phyloP scores from a whole-genome alignment of 2,329 filamentous ascomycete species.

The Didymella exigua region DNA sequence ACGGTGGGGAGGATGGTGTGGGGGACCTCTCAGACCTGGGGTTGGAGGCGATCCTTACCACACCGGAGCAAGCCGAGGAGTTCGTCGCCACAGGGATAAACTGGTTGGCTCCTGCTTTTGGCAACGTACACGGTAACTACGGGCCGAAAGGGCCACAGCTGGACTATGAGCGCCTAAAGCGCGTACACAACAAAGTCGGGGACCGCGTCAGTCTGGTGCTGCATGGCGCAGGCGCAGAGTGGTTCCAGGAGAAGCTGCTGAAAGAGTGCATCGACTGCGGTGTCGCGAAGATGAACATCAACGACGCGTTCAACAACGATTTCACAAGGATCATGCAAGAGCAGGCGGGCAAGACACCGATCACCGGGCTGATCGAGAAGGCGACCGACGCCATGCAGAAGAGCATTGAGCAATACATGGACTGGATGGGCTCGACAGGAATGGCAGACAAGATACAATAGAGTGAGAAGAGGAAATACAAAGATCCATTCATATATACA shows the following conservation, averaged over 20 bases:
- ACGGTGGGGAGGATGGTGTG: conserved; percentile 76
- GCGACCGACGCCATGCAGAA: conserved; percentile 61
- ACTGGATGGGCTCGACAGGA: conserved; percentile 53
- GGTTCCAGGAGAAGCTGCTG: conserved; percentile 60
- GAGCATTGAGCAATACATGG: conserved; percentile 62
- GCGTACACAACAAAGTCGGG: conserved; percentile 57
- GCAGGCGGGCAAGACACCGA: conserved; percentile 57
- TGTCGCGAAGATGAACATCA: conserved; percentile 64
- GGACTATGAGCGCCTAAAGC: conserved; percentile 42
- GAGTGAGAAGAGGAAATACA: conserved; percentile 6
- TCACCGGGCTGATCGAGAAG: conserved; percentile 62
- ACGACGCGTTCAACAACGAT: conserved; percentile 62
- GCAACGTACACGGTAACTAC: conserved; percentile 77
- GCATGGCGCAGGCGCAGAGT: conserved; percentile 62
- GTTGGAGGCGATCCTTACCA: conserved; percentile 68
- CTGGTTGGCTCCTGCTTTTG: conserved; percentile 75
- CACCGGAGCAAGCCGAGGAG: conserved; percentile 70
- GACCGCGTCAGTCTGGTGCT: conserved; percentile 59
- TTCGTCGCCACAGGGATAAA: conserved; percentile 75
- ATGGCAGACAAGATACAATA: conserved; percentile 35
- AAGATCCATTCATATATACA: conserved; percentile 1
- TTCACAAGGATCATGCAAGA: conserved; percentile 56
- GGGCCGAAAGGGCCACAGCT: conserved; percentile 64
- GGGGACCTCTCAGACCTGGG: conserved; percentile 64
- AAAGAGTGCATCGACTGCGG: conserved; percentile 60